phyloP scores from a whole-genome alignment of 164 flowering plant genomes.

The Aristolochia contorta region DNA sequence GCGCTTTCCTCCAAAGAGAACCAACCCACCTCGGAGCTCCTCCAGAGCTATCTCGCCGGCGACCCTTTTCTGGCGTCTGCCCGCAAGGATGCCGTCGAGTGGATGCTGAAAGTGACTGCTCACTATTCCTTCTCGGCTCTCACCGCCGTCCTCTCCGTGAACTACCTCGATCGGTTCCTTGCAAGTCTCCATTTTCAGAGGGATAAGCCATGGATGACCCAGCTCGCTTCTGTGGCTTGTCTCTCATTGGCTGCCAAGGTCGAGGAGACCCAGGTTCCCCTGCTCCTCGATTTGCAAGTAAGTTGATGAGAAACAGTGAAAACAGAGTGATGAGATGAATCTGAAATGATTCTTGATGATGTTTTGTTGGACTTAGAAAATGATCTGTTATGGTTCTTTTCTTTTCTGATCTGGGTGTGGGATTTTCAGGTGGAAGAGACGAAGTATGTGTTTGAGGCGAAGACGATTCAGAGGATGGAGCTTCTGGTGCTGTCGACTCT shows the following conservation, averaged over 20 bases:
- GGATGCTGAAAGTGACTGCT: slow-evolving; percentile 61
- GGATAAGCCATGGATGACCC: slow-evolving; percentile 84
- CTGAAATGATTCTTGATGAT: neutral
- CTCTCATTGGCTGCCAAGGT: slow-evolving; percentile 84
- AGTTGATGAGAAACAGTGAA: slow-evolving; percentile 1
- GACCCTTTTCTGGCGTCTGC: slow-evolving; percentile 29
- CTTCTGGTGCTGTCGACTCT: slow-evolving; percentile 68
- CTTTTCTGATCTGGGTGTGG: neutral
- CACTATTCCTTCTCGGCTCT: slow-evolving; percentile 52
- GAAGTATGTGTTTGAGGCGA: slow-evolving; percentile 60
- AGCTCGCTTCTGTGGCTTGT: slow-evolving; percentile 76
- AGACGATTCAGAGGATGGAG: slow-evolving; percentile 82
- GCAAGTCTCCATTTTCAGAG: slow-evolving; percentile 31
- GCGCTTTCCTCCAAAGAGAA: slow-evolving; percentile 45
- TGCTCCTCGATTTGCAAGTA: slow-evolving; percentile 74
- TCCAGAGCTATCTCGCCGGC: slow-evolving; percentile 5
- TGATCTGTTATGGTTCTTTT: neutral
- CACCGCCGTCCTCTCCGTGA: slow-evolving; percentile 66
- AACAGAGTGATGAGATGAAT: too few species aligned
- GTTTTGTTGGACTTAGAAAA: neutral
- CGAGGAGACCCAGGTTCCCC: slow-evolving; percentile 81
- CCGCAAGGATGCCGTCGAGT: slow-evolving; percentile 50
- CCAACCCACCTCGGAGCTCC: slow-evolving; percentile 6
- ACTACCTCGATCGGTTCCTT: slow-evolving; percentile 69
- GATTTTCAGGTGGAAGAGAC: slow-evolving; percentile 53